Percentiles rank a stretch among this genome's conserved stretches.
phyloP scores from a whole-genome alignment of 2,329 filamentous ascomycete genomes.

The Aphanoascus verrucosus region DNA sequence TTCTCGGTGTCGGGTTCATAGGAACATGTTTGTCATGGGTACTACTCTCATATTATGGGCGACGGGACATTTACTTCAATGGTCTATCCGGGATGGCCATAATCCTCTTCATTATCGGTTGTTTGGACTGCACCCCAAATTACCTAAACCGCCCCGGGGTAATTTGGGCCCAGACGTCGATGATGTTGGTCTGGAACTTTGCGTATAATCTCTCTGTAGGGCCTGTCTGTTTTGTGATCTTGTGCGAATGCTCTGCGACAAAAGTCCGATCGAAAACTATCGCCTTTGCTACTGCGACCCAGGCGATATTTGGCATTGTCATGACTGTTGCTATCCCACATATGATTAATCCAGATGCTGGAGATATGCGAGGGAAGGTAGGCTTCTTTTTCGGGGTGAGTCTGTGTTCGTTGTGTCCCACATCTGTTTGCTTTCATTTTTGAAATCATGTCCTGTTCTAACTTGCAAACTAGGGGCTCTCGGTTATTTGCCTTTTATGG shows the following conservation, averaged over 20 bases:
- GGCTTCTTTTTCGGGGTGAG: conserved; percentile 28
- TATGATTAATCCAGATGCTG: conserved; percentile 32
- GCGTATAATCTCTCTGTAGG: conserved; percentile 35
- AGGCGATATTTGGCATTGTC: conserved; percentile 32
- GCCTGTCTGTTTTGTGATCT: conserved; percentile 37
- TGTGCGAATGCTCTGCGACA: conserved; percentile 39
- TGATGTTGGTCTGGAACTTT: conserved; percentile 32
- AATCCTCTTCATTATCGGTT: conserved; percentile 32
- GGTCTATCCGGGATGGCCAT: conserved; percentile 26
- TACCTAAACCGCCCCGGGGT: conserved; percentile 15
- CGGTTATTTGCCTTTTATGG: conserved; percentile 16
- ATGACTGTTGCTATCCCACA: conserved; percentile 34
- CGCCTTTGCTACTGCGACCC: conserved; percentile 31
- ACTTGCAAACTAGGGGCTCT: conserved; percentile 10
- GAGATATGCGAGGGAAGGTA: conserved; percentile 26
- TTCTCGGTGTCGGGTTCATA: conserved; percentile 30
- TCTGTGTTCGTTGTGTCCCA: no score
- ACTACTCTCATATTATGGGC: conserved; percentile 26
- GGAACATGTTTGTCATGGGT: conserved; percentile 31
- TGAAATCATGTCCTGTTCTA: no score
- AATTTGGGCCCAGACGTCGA: conserved; percentile 28
- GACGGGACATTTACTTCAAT: conserved; percentile 25
- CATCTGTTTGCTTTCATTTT: not conserved
- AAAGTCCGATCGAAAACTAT: conserved; percentile 38
- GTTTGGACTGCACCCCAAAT: conserved; percentile 31